Percentiles rank a stretch among this genome's conserved stretches.
These are phyloP conservation scores for Silene vulgaris DNA, from an alignment of 179 eudicot species.

Conservation along the genomic window DNA sequence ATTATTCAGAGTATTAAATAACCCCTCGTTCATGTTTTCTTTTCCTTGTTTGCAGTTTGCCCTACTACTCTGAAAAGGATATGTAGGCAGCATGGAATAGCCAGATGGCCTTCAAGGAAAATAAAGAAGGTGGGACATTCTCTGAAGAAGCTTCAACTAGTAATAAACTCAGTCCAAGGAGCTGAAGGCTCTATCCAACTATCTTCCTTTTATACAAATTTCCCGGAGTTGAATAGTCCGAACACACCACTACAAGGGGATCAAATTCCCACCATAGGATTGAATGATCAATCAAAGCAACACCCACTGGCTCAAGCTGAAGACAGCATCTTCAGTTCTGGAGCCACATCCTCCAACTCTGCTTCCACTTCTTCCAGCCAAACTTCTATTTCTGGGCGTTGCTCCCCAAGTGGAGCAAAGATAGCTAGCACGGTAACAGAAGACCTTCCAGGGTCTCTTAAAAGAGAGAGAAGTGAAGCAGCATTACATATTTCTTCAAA, in stretches of 20 bases:
- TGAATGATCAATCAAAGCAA: slow-evolving; percentile 33
- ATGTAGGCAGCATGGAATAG: slow-evolving; percentile 89
- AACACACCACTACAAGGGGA: slow-evolving; percentile 24
- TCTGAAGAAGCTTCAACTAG: slow-evolving; percentile 66
- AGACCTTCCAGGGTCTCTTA: slow-evolving; percentile 29
- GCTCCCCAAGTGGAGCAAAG: slow-evolving; percentile 41
- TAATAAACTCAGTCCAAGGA: slow-evolving; percentile 85
- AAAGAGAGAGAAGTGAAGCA: slow-evolving; percentile 48
- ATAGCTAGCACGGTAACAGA: slow-evolving; percentile 28
- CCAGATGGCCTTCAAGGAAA: slow-evolving; percentile 92
- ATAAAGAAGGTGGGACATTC: slow-evolving; percentile 95
- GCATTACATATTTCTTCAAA: slow-evolving; percentile 31
- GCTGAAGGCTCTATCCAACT: slow-evolving; percentile 72
- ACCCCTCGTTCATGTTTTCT: not conserved
- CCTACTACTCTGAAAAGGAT: slow-evolving; percentile 92
- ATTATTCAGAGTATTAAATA: not conserved
- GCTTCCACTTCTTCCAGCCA: slow-evolving; percentile 58
- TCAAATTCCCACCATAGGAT: slow-evolving; percentile 29
- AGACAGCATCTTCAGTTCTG: slow-evolving; percentile 38
- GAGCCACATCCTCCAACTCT: slow-evolving; percentile 44
- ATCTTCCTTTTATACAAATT: slow-evolving; percentile 66
- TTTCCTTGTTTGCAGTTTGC: slow-evolving; percentile 53
- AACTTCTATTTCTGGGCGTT: slow-evolving; percentile 55
- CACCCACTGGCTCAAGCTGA: slow-evolving; percentile 33
- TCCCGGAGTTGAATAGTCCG: slow-evolving; percentile 59